Base-by-base conservation (phyloP, 257 asterid genomes). In the Linderniella brevidens region DNA sequence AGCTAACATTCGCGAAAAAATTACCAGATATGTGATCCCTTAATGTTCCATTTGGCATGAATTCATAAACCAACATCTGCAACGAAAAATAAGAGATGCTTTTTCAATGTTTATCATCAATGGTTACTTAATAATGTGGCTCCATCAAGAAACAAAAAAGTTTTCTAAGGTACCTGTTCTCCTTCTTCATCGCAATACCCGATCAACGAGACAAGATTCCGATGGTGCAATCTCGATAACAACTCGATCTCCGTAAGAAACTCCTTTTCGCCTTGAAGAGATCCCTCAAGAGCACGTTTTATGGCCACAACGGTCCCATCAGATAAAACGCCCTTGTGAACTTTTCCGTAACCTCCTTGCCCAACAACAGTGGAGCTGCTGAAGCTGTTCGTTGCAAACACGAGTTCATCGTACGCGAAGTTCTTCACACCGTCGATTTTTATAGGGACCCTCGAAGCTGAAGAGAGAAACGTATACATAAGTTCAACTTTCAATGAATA, bases 101-200 rank as follows among this genome's bases (percentile, higher is more conserved):
- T n/a, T n/a, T n/a, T n/a, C n/a, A n/a, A n/a, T n/a, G n/a, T n/a
- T n/a, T n/a, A n/a, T n/a, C n/a, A n/a, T n/a, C n/a, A n/a, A n/a
- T n/a, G n/a, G n/a, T n/a, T n/a, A n/a, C n/a, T n/a, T n/a, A n/a
- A n/a, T n/a, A n/a, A n/a, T n/a, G n/a, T n/a, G n/a, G n/a, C n/a
- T n/a, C n/a, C n/a, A n/a, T n/a, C n/a, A n/a, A n/a, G n/a, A n/a
- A n/a, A n/a, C n/a, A n/a, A n/a, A n/a, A n/a, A n/a, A n/a, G n/a
- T n/a, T n/a, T n/a, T n/a, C n/a, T n/a, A n/a, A n/a, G n/a, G n/a
- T 75, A 90, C 98, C 94, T 90, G 99, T 69, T 85, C 99, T 13
- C 80, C 93, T 66, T 85, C 88, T 63, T 85, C 94, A 38, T 83
- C 99, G 54, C 86, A 90, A 55, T 81, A 90, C 43, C 99, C 99